Conservation (phyloP, 106 monocot species). For the Amphibolis antarctica region DNA sequence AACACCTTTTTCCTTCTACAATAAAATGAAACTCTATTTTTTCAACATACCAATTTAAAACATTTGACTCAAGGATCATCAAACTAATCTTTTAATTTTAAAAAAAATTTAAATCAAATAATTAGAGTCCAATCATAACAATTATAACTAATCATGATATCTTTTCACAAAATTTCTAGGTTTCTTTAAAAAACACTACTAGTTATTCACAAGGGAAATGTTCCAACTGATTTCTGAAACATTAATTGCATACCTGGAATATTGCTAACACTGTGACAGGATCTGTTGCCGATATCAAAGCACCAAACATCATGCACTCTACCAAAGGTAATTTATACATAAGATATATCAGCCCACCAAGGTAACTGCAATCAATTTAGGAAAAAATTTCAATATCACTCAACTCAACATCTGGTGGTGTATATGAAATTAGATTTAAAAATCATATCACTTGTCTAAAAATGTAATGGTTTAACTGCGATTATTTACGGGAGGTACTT, state of each 20-base stretch:
- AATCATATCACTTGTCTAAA: background rate
- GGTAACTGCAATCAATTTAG: conserved; percentile 52
- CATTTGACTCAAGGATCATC: too few relatives aligned
- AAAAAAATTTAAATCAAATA: too few relatives aligned
- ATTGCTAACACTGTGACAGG: conserved; percentile 96
- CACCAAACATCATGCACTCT: conserved; percentile 98
- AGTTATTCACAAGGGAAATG: too few relatives aligned
- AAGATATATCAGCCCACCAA: conserved; percentile 77
- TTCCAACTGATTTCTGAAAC: too few relatives aligned
- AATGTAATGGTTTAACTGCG: conserved; percentile 50
- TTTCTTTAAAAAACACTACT: too few relatives aligned
- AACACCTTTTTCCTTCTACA: too few relatives aligned
- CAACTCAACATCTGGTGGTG: background rate
- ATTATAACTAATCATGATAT: too few relatives aligned
- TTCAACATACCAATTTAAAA: too few relatives aligned
- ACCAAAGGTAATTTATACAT: conserved; percentile 88
- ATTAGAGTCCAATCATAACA: too few relatives aligned
- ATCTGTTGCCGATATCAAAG: conserved; percentile 97
- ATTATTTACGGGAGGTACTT: background rate
- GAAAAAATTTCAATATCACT: background rate
- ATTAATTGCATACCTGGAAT: conserved; percentile 57
- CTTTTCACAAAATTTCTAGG: too few relatives aligned
- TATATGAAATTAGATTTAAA: conserved; percentile 45
- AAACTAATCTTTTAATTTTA: too few relatives aligned
- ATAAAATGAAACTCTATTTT: too few relatives aligned